These are phyloP conservation scores for Canna indica DNA, from an alignment of 176 grass and related monocot species.

Conservation along the genomic window DNA sequence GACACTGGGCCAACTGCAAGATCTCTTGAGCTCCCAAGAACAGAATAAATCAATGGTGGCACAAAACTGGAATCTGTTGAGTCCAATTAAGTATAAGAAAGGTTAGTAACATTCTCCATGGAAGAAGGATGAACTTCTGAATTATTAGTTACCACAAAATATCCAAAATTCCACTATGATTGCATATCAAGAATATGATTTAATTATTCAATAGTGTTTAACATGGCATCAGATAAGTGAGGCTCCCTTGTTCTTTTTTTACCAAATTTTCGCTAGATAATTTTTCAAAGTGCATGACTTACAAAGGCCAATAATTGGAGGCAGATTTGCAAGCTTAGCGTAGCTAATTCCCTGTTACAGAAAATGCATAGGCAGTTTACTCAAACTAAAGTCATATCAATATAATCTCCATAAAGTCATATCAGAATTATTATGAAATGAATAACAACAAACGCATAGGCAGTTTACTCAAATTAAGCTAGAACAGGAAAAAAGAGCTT, in stretches of 20 bases:
- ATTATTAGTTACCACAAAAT: no score
- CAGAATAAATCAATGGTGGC: slow-evolving; percentile 80
- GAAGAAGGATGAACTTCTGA: background rate
- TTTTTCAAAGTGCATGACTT: no score
- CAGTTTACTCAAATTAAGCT: background rate
- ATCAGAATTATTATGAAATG: no score
- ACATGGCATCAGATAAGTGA: no score
- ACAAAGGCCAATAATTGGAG: slow-evolving; percentile 91
- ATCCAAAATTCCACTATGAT: no score
- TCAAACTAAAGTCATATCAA: background rate
- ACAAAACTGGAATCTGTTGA: slow-evolving; percentile 88
- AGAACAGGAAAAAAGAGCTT: background rate
- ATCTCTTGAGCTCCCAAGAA: slow-evolving; percentile 81
- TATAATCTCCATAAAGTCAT: background rate
- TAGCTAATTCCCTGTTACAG: slow-evolving; percentile 89
- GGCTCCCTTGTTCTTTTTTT: no score
- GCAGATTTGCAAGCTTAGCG: slow-evolving; percentile 92
- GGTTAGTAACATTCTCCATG: background rate
- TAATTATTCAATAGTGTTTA: no score
- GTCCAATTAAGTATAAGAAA: background rate
- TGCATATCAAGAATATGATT: no score
- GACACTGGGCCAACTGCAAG: slow-evolving; percentile 82
- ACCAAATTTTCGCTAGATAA: background rate
- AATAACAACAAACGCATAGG: background rate
- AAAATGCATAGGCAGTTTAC: no score